Base-by-base conservation (phyloP, 352 stramenopile species). In the Halophytophthora batemanensis region DNA sequence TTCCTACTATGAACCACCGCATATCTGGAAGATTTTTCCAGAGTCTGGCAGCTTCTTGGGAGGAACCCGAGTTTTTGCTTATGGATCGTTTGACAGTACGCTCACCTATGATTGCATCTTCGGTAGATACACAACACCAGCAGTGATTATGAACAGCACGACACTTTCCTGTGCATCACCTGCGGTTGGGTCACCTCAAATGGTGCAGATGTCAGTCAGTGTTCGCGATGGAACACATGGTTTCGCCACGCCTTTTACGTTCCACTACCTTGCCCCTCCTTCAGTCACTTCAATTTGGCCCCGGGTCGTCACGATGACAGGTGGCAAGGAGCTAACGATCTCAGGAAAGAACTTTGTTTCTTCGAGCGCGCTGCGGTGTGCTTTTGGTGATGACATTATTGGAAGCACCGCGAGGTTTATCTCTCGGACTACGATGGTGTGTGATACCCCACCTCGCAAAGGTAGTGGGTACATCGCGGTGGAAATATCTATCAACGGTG, bases 401-500 rank as follows among this genome's bases (percentile, higher is more conserved):
- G 2, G 13, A 11, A 53, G 36, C 25, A 11, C 48, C 10, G 53
- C 35, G 2, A 36, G n/a, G 7, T 64, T 71, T 19, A 35, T 83
- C 2, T 82, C 69, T 0, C 29, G 46, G 6, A 68, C 34, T 3
- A 53, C 67, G 3, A 53, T 82, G 23, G 38, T 47, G 11, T 83
- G 71, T 22, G 5, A 58, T 8, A 45, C 50, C 21, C 74, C 66
- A 7, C 14, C 43, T 25, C 64, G 53, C 36, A 33, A 17, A n/a
- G 28, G 21, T n/a, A 19, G 45, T 11, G 69, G 69, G 0, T 82
- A 69, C 21, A 53, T 65, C 3, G 33, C 40, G 8, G 37, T 86
- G 2, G 64, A 79, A 43, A 25, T 86, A 10, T 69, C 69, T 18
- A 37, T 82, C 28, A 86, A 86, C 41, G 67, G 64, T 3, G 52